Evolutionary conservation across 352 stramenopile species (phyloP), one percentile per base, ranked within the genome.

Genomic region (Pythium monospermum): DNA sequence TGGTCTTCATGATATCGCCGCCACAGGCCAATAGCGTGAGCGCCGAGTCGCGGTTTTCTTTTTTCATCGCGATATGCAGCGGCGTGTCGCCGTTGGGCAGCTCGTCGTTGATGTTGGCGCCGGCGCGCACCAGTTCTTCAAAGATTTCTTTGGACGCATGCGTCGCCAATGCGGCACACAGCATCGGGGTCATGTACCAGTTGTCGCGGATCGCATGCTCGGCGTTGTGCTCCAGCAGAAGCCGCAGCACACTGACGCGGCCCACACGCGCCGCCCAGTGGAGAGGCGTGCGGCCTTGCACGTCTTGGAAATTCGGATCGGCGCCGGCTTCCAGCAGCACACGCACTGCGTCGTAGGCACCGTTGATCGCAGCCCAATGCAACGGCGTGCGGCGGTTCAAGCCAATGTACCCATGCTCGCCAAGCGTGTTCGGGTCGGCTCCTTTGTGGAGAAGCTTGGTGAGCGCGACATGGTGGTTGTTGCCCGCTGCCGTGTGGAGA

Each of bases 41-140:
- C 11, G 81, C 78, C 2, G 81, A 85, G 33, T 61, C 50, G 55
- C 81, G 69, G 38, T 87, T 74, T 46, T 85, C 71, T 38, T 61
- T 66, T 32, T 90, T 88, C 65, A 91, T 79, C 21, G 81, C 78
- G 28, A 89, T 71, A 49, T 91, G 81, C 25, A 91, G 55, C 21
- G 71, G 76, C 25, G 77, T 88, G 45, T 91, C 81, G 12, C 81
- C 76, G 45, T 83, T 89, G 13, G 56, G 64, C 47, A 91, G 50
- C 23, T 63, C 55, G 25, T 85, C 80, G 55, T 91, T 78, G 40
- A 89, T 79, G 60, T 86, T 69, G 3, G 73, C 80, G 1, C 76
- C 76, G 42, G 71, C 37, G 1, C 59, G 28, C 18, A 85, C 67
- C 4, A 91, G 64, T 21, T 61, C 71, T 3, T 80, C 60, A 33